These are phyloP conservation scores for Evernia prunastri DNA, from an alignment of 495 filamentous ascomycete species.

Conservation along the genomic window DNA sequence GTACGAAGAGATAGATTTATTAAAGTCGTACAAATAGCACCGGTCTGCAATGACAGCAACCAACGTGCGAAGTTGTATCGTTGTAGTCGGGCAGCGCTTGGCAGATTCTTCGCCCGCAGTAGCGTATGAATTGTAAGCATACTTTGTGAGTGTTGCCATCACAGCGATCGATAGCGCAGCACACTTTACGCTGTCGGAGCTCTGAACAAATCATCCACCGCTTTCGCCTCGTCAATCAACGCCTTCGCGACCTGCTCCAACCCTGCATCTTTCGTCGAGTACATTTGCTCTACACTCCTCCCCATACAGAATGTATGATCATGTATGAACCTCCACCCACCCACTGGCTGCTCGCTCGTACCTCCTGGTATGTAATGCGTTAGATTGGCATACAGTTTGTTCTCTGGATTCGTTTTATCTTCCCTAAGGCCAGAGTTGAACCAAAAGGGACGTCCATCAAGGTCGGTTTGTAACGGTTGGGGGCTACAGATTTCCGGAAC, in stretches of 20 bases:
- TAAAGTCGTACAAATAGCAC: too few species aligned
- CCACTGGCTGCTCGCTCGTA: background rate
- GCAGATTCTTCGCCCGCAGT: too few species aligned
- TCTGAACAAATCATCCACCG: background rate
- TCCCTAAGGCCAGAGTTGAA: constrained; percentile 26
- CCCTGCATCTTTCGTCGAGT: background rate
- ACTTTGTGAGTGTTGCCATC: background rate
- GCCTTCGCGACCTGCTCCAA: background rate
- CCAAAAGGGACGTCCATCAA: constrained; percentile 28
- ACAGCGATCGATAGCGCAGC: background rate
- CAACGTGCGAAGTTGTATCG: too few species aligned
- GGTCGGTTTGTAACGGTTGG: constrained; percentile 30
- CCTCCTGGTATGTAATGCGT: background rate
- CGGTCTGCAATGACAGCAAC: too few species aligned
- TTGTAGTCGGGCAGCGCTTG: too few species aligned
- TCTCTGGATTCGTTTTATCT: background rate
- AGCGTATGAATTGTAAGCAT: background rate
- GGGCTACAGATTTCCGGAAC: constrained; percentile 26
- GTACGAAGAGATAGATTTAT: too few species aligned
- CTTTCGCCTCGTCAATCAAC: constrained; percentile 5
- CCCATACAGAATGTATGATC: constrained; percentile 5
- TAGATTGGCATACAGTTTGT: background rate
- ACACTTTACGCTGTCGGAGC: background rate
- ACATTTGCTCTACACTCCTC: background rate
- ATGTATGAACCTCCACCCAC: constrained; percentile 3